These are phyloP conservation scores for Colletotrichum lini DNA, from an alignment of 2,329 filamentous ascomycete genomes.

Conservation along the genomic window DNA sequence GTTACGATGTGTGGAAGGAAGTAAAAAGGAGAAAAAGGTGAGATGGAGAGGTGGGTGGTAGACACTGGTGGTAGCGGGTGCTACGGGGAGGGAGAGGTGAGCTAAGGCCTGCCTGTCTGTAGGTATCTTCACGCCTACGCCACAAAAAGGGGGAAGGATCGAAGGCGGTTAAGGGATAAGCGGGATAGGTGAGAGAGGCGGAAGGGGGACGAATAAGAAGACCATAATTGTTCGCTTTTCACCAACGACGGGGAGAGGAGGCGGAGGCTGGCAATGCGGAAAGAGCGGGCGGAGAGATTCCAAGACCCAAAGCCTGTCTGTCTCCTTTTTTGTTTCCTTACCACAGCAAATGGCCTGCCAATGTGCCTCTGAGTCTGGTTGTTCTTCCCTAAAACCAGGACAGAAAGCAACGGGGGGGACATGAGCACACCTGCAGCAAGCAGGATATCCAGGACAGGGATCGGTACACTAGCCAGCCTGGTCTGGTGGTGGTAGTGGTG, in stretches of 20 bases:
- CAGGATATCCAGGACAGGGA: constrained; percentile 17
- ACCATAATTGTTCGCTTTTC: constrained; percentile 41
- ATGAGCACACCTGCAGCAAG: constrained; percentile 35
- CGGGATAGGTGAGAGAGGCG: constrained; percentile 30
- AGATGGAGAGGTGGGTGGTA: constrained; percentile 7
- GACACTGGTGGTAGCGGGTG: background rate
- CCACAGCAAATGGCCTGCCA: background rate
- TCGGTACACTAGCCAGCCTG: background rate
- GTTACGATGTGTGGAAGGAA: constrained; percentile 22
- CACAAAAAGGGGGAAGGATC: constrained; percentile 41
- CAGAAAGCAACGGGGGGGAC: constrained; percentile 29
- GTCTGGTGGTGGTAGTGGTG: no score
- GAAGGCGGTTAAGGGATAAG: constrained; percentile 29
- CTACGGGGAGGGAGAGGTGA: constrained; percentile 30
- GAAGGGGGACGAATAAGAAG: constrained; percentile 24
- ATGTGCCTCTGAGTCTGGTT: background rate
- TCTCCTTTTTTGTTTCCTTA: constrained; percentile 1
- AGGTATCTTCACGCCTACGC: constrained; percentile 26
- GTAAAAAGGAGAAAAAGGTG: constrained; percentile 3
- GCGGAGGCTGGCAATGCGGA: constrained; percentile 6
- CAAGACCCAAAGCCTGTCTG: background rate
- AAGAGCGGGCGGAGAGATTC: background rate
- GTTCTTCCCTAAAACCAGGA: constrained; percentile 23
- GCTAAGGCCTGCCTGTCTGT: constrained; percentile 44
- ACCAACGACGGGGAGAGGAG: constrained; percentile 10